phyloP scores from a whole-genome alignment of 225 moss, liverwort and hornwort genomes.

The Sphagnum tenellum region DNA sequence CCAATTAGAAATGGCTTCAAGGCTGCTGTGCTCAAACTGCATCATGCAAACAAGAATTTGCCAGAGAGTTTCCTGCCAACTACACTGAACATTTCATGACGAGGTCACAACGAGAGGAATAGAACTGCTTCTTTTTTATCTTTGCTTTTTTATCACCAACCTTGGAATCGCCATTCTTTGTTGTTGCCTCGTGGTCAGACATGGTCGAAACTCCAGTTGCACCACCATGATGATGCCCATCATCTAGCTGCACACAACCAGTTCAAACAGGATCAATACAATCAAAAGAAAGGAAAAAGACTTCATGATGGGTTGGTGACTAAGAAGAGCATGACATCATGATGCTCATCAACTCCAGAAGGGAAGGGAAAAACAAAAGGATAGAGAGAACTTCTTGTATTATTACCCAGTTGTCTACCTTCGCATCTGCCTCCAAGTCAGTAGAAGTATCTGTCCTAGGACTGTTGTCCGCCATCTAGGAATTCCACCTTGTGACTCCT shows the following conservation, averaged over 20 bases:
- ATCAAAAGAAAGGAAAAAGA: neutral
- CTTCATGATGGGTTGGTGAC: too few species aligned
- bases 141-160: conserved; percentile 11
- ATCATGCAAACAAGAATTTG: neutral
- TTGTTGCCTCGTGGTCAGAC: conserved; percentile 79
- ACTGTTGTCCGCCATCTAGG: conserved; percentile 89
- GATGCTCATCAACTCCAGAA: neutral
- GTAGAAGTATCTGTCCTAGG: conserved; percentile 96
- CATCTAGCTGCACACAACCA: conserved; percentile 55
- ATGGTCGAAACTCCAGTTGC: conserved; percentile 59
- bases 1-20: neutral
- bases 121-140: too few species aligned
- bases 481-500: conserved; percentile 31
- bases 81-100: neutral
- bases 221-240: conserved; percentile 54
- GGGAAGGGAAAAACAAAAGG: conserved; percentile 17
- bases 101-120: too few species aligned
- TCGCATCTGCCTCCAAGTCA: conserved; percentile 93
- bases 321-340: neutral
- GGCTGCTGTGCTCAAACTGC: neutral
- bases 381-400: too few species aligned
- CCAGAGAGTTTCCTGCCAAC: neutral
- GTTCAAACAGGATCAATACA: neutral
- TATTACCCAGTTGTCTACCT: conserved; percentile 81
- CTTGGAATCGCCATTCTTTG: conserved; percentile 93